phyloP scores from a whole-genome alignment of 2,329 filamentous ascomycete species.

The Corinectria fuckeliana region DNA sequence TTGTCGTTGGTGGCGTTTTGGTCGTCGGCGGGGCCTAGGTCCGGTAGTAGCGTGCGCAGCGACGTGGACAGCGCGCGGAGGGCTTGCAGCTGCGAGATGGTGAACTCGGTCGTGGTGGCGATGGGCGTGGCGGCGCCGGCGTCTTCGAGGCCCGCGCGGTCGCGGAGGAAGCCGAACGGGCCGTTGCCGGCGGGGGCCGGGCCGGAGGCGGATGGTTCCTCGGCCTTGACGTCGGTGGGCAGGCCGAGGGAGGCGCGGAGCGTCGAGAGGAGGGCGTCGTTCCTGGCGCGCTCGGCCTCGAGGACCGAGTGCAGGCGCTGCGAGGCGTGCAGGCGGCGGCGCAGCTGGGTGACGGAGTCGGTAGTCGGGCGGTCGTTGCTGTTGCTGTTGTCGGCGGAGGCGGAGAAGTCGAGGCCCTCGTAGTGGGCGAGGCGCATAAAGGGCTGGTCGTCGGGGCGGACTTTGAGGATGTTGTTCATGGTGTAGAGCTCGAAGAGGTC shows the following conservation, averaged over 20 bases:
- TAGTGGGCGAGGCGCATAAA: constrained; percentile 90
- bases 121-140: constrained; percentile 63
- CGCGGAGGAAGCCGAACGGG: constrained; percentile 63
- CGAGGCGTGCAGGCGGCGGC: constrained; percentile 79
- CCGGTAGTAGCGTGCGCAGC: constrained; percentile 70
- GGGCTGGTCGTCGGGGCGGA: constrained; percentile 70
- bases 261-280: constrained; percentile 72
- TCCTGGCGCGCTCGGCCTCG: constrained; percentile 72
- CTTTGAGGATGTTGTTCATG: constrained; percentile 81
- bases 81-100: constrained; percentile 81
- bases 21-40: constrained; percentile 52
- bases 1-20: no score
- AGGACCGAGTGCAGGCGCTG: constrained; percentile 75
- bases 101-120: constrained; percentile 77
- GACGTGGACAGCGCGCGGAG: constrained; percentile 69
- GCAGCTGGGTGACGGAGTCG: constrained; percentile 74
- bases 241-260: constrained; percentile 57
- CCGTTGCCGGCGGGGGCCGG: constrained; percentile 16
- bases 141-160: constrained; percentile 57
- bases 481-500: constrained; percentile 90
- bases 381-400: no score
- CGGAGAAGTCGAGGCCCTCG: constrained; percentile 64
- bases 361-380: constrained; percentile 57
- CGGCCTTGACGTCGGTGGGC: constrained; percentile 37
- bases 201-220: constrained; percentile 25